These are phyloP conservation scores for Trichoderma koningii DNA, from an alignment of 2,329 filamentous ascomycete genomes.

Conservation along the genomic window DNA sequence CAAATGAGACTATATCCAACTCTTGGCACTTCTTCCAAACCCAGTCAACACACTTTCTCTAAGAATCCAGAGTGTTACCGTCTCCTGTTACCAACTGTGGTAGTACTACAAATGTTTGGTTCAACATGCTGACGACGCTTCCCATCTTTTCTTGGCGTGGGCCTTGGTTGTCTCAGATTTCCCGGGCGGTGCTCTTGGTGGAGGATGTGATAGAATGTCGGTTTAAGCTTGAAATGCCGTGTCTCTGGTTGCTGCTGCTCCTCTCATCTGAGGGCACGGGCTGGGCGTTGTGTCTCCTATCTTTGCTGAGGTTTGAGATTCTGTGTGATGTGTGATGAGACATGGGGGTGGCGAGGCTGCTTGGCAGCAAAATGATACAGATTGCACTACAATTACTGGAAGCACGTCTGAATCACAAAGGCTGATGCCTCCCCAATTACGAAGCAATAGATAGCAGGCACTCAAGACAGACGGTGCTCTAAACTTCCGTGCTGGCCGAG, in stretches of 20 bases:
- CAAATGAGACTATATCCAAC: too few relatives aligned
- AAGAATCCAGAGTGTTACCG: not conserved
- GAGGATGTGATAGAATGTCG: slow-evolving; percentile 10
- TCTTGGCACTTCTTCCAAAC: not conserved
- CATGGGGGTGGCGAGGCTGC: slow-evolving; percentile 19
- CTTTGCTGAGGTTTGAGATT: not conserved
- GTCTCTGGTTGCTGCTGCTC: not conserved
- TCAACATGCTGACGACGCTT: not conserved
- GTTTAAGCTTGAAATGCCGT: slow-evolving; percentile 26
- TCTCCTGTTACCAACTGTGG: not conserved
- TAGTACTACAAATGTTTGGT: not conserved
- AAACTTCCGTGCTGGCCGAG: too few relatives aligned
- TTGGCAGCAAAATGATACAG: not conserved
- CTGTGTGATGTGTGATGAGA: not conserved
- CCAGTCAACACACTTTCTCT: not conserved
- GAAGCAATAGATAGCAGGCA: not conserved
- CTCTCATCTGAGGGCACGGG: not conserved
- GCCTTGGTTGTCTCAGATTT: not conserved
- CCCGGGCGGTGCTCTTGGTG: not conserved
- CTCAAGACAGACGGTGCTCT: too few relatives aligned
- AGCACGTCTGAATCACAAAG: too few relatives aligned
- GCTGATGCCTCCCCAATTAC: not conserved
- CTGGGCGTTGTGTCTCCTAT: slow-evolving; percentile 1
- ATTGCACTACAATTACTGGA: too few relatives aligned
- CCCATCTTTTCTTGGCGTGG: slow-evolving; percentile 2